A percentile compares a stretch with the other conserved stretches of the same genome.
Evolutionary conservation across 306 rosid genomes (phyloP).

Genomic region (Vachellia collinsii): DNA sequence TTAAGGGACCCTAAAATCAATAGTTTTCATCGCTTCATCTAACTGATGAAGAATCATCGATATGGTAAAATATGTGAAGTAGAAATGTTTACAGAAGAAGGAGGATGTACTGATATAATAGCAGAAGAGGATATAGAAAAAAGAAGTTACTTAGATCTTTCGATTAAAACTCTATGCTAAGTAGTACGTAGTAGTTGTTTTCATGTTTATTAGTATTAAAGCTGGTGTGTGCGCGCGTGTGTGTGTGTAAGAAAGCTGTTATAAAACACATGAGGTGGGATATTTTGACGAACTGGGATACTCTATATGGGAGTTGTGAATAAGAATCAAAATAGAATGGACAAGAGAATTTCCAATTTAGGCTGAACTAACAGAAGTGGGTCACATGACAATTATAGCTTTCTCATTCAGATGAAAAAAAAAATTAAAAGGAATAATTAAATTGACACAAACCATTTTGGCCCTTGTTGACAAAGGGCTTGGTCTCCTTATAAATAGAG

Average conservation of each 20-base stretch:
- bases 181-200: neutral
- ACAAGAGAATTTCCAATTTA: conserved; percentile 47
- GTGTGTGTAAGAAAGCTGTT: neutral
- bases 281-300: conserved; percentile 27
- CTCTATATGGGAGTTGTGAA: conserved; percentile 27
- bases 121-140: neutral
- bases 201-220: neutral
- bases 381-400: conserved; percentile 47
- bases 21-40: conserved; percentile 5
- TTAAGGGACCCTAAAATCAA: neutral
- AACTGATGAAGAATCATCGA: neutral
- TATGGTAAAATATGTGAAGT: neutral
- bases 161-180: neutral
- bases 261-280: neutral
- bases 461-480: conserved; percentile 38
- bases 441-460: conserved; percentile 43
- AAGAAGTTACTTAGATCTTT: neutral
- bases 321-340: conserved; percentile 37
- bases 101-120: neutral
- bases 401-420: conserved; percentile 45
- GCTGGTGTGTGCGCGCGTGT: neutral
- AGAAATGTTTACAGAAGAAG: conserved; percentile 7
- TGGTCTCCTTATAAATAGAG: conserved; percentile 32
- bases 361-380: conserved; percentile 54
- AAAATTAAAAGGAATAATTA: conserved; percentile 32